Percentiles rank a stretch among this genome's conserved stretches.
These are phyloP conservation scores for Coemansia sp. DNA, from an alignment of 192 early-diverging fungal genomes.

Conservation along the genomic window DNA sequence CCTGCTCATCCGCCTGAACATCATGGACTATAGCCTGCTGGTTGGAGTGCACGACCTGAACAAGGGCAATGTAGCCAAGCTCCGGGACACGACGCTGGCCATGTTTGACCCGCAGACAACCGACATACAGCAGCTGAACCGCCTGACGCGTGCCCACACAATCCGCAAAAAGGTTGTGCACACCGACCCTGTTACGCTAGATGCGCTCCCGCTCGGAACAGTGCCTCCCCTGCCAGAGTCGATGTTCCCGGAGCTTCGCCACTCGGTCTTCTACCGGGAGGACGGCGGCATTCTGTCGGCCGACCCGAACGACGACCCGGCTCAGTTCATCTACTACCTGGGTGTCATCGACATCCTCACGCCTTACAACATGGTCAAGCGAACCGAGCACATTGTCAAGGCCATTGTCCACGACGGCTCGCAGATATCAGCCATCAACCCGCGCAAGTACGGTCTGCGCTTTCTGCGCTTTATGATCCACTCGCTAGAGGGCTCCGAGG, in stretches of 20 bases:
- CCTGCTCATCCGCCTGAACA: conserved; percentile 72
- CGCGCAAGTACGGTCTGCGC: conserved; percentile 79
- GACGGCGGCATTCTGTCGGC: conserved; percentile 85
- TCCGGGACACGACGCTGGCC: conserved; percentile 86
- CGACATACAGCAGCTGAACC: conserved; percentile 43
- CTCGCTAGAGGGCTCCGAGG: conserved; percentile 57
- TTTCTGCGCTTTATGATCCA: conserved; percentile 88
- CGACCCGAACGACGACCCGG: conserved; percentile 64
- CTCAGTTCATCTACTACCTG: conserved; percentile 84
- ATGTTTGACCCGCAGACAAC: conserved; percentile 72
- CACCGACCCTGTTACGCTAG: conserved; percentile 52
- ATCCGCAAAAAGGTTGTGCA: conserved; percentile 56
- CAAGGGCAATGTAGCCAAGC: conserved; percentile 82
- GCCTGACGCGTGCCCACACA: conserved; percentile 49
- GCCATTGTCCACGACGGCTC: conserved; percentile 68
- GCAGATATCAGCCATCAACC: conserved; percentile 86
- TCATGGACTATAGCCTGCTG: conserved; percentile 99
- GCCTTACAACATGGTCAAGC: conserved; percentile 85
- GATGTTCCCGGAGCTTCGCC: conserved; percentile 55
- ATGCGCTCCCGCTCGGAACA: conserved; percentile 36
- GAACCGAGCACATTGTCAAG: conserved; percentile 89
- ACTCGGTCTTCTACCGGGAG: conserved; percentile 87
- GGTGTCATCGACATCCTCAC: conserved; percentile 99
- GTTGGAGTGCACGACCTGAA: conserved; percentile 87
- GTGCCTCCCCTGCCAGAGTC: conserved; percentile 51